A percentile compares a stretch with the other conserved stretches of the same genome.
Conservation (phyloP, 441 rosid genomes). For the Gossypium schwendimanii region DNA sequence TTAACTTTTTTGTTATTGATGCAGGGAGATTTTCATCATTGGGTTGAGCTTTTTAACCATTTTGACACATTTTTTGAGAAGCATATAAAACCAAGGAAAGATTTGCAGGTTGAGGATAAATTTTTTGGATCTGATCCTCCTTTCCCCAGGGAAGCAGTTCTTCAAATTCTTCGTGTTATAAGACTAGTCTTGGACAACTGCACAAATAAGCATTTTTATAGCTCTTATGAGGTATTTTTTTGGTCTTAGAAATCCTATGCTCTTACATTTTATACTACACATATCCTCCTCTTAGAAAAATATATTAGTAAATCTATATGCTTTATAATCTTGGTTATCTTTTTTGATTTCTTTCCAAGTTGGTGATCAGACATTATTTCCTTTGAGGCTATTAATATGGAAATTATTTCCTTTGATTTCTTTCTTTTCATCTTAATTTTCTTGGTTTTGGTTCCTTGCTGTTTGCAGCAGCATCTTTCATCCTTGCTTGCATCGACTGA, state of each 20-base stretch:
- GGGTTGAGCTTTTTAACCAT: conserved; percentile 94
- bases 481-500: conserved; percentile 88
- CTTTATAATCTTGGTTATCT: not conserved
- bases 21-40: conserved; percentile 98
- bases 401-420: not conserved
- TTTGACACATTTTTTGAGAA: conserved; percentile 92
- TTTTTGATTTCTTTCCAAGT: not conserved
- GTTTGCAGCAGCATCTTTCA: conserved; percentile 93
- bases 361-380: not conserved
- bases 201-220: conserved; percentile 85
- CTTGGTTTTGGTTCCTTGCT: conserved; percentile 19
- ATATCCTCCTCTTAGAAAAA: not conserved
- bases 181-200: conserved; percentile 90
- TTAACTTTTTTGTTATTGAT: conserved; percentile 17
- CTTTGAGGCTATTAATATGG: conserved; percentile 1
- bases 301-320: not conserved
- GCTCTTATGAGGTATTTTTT: conserved; percentile 78
- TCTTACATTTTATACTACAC: not conserved
- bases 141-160: conserved; percentile 83
- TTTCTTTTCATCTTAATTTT: conserved; percentile 15
- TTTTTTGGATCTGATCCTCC: conserved; percentile 65
- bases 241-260: not conserved
- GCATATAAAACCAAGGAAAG: conserved; percentile 79
- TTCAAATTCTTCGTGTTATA: conserved; percentile 87
- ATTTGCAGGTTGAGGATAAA: conserved; percentile 71